Evolutionary conservation across 108 stramenopile species (phyloP).

Genomic region (Fragilaria radians): DNA sequence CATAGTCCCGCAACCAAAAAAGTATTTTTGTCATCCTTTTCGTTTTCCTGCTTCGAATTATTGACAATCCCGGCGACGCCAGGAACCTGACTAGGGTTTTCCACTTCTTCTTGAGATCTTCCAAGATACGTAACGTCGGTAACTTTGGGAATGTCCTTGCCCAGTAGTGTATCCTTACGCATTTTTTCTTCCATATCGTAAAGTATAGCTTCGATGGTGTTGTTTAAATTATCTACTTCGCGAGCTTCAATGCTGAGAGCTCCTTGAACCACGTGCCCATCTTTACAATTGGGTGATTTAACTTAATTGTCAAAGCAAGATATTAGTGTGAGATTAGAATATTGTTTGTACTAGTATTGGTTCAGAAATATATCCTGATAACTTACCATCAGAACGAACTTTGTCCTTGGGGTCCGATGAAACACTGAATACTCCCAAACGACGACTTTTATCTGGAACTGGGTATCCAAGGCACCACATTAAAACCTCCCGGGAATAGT

Average conservation of each 20-base stretch:
- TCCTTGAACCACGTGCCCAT: constrained; percentile 8
- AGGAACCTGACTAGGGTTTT: not conserved
- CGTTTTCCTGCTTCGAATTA: not conserved
- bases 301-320: no score
- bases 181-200: constrained; percentile 34
- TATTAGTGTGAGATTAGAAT: no score
- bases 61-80: not conserved
- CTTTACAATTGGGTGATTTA: no score
- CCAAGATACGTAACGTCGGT: constrained; percentile 7
- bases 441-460: not conserved
- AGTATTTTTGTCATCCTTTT: not conserved
- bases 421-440: not conserved
- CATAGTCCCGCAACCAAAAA: not conserved
- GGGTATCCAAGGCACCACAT: not conserved
- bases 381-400: not conserved
- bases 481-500: not conserved
- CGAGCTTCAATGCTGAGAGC: not conserved
- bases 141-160: constrained; percentile 1
- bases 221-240: not conserved
- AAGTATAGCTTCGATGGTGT: constrained; percentile 19
- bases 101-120: not conserved
- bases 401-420: not conserved
- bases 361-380: no score
- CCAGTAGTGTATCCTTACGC: constrained; percentile 41
- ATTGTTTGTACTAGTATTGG: no score